A percentile compares a stretch with the other conserved stretches of the same genome.
Conservation (phyloP, 1,284 basidiomycete species). For the Golubevia pallescens region DNA sequence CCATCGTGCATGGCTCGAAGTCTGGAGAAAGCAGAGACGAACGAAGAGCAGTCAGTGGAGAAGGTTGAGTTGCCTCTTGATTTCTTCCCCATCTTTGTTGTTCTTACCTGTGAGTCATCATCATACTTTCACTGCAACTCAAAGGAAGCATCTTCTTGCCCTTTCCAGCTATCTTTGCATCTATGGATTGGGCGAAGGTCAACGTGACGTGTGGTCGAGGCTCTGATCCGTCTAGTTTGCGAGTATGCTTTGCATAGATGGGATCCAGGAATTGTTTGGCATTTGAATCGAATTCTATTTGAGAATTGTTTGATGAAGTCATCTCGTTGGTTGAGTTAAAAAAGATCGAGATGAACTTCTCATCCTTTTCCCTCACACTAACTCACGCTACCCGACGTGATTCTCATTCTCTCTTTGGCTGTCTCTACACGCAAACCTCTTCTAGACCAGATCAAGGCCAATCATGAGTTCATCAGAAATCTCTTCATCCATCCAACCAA, state of each 20-base stretch:
- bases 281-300: not conserved
- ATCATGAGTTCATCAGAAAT: not conserved
- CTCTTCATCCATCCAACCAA: not conserved
- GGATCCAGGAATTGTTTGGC: not conserved
- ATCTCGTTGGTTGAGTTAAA: no score
- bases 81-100: conserved; percentile 8
- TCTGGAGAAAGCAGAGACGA: conserved; percentile 14
- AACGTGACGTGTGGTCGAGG: conserved; percentile 71
- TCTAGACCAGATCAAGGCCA: no score
- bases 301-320: not conserved
- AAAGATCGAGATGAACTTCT: no score
- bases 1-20: conserved; percentile 79
- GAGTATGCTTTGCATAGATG: not conserved
- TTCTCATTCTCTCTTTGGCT: no score
- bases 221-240: not conserved
- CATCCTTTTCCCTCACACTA: no score
- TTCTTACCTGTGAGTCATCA: conserved; percentile 88
- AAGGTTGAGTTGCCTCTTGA: not conserved
- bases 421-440: no score
- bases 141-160: conserved; percentile 78
- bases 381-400: no score
- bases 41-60: not conserved
- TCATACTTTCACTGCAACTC: conserved; percentile 84
- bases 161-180: conserved; percentile 86
- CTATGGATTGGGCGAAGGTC: conserved; percentile 93